Evolutionary conservation across 163 green algal genomes (phyloP).

Genomic region (Botryococcus braunii): DNA sequence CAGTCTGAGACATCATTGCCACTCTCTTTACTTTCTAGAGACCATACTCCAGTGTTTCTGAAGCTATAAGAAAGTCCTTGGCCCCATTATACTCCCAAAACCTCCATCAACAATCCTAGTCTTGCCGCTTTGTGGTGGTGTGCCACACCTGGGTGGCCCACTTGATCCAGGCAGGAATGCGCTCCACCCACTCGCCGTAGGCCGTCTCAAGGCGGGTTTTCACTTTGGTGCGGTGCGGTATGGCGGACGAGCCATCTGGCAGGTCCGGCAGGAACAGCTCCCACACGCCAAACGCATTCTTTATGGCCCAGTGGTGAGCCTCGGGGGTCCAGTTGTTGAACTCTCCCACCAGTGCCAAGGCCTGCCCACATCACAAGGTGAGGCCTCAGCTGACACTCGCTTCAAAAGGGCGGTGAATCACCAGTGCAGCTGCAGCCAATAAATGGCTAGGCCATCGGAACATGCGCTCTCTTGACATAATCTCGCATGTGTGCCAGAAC

Average conservation of each 20-base stretch:
- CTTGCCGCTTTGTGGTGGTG: too few species aligned
- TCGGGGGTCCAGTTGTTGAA: constrained; percentile 93
- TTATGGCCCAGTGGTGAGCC: constrained; percentile 68
- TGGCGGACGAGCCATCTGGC: constrained; percentile 69
- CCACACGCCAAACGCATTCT: constrained; percentile 92
- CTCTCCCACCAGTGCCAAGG: constrained; percentile 85
- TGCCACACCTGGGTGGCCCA: constrained; percentile 87
- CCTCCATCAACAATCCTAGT: too few species aligned
- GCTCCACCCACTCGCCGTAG: constrained; percentile 79
- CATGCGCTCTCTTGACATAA: too few species aligned
- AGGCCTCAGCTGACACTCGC: too few species aligned
- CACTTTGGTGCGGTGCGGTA: constrained; percentile 84
- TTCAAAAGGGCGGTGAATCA: neutral
- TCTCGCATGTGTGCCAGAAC: too few species aligned
- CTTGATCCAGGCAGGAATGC: constrained; percentile 97
- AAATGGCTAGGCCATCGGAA: too few species aligned
- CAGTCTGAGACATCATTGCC: too few species aligned
- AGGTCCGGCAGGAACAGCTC: constrained; percentile 89
- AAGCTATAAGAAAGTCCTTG: too few species aligned
- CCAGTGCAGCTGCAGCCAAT: neutral
- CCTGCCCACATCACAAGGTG: constrained; percentile 27
- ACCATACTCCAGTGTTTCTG: too few species aligned
- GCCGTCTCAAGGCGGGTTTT: constrained; percentile 77
- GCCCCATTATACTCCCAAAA: too few species aligned
- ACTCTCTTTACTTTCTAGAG: too few species aligned